These are phyloP conservation scores for Capsella bursapastoris DNA, from an alignment of 345 rosid species.

Conservation along the genomic window DNA sequence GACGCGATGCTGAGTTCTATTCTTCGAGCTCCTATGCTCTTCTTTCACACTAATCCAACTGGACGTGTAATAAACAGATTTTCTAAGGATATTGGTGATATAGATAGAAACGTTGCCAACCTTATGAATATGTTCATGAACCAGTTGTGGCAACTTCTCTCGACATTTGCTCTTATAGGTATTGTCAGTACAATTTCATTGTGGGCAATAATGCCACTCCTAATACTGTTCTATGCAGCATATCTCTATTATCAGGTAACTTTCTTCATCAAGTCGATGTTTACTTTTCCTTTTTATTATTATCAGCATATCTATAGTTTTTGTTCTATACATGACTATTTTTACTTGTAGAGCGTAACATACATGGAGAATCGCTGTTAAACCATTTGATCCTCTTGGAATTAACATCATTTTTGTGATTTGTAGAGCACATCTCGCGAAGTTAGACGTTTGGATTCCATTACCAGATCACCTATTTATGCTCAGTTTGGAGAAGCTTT, in stretches of 20 bases:
- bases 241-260: constrained; percentile 94
- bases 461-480: constrained; percentile 87
- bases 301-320: too few species aligned
- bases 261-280: neutral
- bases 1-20: constrained; percentile 79
- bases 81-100: constrained; percentile 90
- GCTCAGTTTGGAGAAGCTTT: constrained; percentile 97
- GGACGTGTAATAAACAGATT: constrained; percentile 94
- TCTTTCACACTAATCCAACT: constrained; percentile 91
- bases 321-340: too few species aligned
- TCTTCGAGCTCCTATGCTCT: constrained; percentile 90
- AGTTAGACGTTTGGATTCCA: constrained; percentile 89
- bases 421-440: constrained; percentile 89
- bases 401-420: constrained; percentile 16
- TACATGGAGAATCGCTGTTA: constrained; percentile 8
- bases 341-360: too few species aligned
- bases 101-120: constrained; percentile 79
- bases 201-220: constrained; percentile 94
- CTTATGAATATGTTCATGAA: constrained; percentile 73
- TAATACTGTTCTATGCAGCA: constrained; percentile 84
- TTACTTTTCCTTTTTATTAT: too few species aligned
- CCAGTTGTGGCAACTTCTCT: constrained; percentile 84
- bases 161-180: constrained; percentile 88
- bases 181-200: constrained; percentile 85
- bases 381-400: constrained; percentile 9